Evolutionary conservation across 805 yeast species (phyloP).

Genomic region (Pichia exigua): DNA sequence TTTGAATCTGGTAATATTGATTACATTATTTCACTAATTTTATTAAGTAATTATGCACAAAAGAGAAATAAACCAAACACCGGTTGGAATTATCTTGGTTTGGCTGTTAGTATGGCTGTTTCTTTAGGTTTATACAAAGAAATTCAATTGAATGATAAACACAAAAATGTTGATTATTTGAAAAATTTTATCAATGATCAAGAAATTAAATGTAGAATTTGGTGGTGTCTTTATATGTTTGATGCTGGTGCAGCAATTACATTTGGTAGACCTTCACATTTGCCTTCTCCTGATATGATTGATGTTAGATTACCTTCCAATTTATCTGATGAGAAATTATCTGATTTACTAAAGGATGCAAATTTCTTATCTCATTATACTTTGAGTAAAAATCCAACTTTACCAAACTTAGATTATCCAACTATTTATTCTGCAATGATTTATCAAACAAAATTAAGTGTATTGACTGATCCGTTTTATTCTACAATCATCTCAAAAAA

Average conservation of each 20-base stretch:
- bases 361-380: conserved; percentile 7
- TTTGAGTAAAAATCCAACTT: conserved; percentile 6
- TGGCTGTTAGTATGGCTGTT: conserved; percentile 59
- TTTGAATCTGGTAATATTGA: conserved; percentile 55
- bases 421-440: conserved; percentile 54
- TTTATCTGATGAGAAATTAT: conserved; percentile 37
- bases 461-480: conserved; percentile 41
- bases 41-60: conserved; percentile 54
- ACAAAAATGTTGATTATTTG: conserved; percentile 14
- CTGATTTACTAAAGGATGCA: conserved; percentile 20
- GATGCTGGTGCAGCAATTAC: conserved; percentile 59
- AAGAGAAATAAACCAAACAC: conserved; percentile 60
- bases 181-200: conserved; percentile 33
- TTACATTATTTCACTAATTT: conserved; percentile 43
- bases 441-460: conserved; percentile 44
- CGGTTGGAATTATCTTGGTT: conserved; percentile 60
- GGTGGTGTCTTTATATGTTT: conserved; percentile 63
- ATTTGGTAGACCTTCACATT: conserved; percentile 55
- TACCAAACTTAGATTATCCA: conserved; percentile 32
- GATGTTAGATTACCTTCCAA: conserved; percentile 45
- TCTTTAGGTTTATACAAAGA: conserved; percentile 57
- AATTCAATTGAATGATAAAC: conserved; percentile 20
- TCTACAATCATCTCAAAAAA: conserved; percentile 40
- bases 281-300: conserved; percentile 39
- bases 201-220: conserved; percentile 52